A percentile compares a stretch with the other conserved stretches of the same genome.
These are phyloP conservation scores for Penicillium riverlandense DNA, from an alignment of 495 filamentous ascomycete species.

Conservation along the genomic window DNA sequence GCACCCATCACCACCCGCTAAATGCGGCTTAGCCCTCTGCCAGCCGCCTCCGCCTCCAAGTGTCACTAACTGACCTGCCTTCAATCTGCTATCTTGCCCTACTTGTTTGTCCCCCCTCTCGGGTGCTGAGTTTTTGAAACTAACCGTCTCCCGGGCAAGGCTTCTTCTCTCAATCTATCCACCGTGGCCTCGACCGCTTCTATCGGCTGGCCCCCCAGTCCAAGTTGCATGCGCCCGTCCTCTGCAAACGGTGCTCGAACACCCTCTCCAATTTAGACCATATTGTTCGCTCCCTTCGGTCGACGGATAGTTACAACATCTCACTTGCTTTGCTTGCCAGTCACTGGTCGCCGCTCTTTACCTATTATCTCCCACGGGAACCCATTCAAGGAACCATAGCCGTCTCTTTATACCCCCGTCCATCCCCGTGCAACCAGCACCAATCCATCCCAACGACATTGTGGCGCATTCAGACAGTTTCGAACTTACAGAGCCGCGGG, in stretches of 20 bases:
- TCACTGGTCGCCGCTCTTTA: constrained; percentile 3
- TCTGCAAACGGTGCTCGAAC: background rate
- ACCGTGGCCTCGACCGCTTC: background rate
- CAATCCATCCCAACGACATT: constrained; percentile 7
- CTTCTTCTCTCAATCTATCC: background rate
- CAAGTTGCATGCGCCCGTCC: background rate
- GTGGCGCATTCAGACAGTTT: constrained; percentile 20
- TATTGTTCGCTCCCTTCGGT: too few relatives aligned
- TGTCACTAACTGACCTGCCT: too few relatives aligned
- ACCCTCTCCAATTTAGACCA: too few relatives aligned
- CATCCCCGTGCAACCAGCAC: background rate
- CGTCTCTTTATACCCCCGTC: too few relatives aligned
- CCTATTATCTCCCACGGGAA: constrained; percentile 9
- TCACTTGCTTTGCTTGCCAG: background rate
- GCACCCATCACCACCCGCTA: too few relatives aligned
- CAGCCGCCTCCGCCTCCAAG: too few relatives aligned
- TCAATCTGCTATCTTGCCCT: too few relatives aligned
- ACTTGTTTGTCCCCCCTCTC: too few relatives aligned
- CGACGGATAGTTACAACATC: too few relatives aligned
- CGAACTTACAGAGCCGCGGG: constrained; percentile 16
- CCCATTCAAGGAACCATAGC: background rate
- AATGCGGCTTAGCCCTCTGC: too few relatives aligned
- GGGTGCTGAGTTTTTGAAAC: too few relatives aligned
- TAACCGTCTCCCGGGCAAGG: too few relatives aligned
- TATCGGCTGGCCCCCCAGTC: background rate